Percentiles rank a stretch among this genome's conserved stretches.
Evolutionary conservation across 192 early-diverging fungal species (phyloP).

Genomic region (Linderina pennispora): DNA sequence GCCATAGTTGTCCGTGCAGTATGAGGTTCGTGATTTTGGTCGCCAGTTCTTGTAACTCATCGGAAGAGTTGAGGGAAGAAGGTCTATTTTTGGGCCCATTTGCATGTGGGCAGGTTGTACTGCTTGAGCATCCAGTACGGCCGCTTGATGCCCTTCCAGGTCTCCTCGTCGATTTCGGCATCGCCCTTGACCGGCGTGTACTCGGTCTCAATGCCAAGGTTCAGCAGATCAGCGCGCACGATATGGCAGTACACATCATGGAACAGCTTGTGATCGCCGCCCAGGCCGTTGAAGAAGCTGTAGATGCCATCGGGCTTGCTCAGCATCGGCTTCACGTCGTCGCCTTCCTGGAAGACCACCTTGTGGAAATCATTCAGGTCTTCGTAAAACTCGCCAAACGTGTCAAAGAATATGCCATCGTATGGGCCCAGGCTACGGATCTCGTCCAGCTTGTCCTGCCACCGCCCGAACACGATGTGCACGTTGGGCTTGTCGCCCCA

Average conservation of each 20-base stretch:
- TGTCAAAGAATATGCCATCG: slow-evolving; percentile 95
- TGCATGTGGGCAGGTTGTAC: slow-evolving; percentile 45
- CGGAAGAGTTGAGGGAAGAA: too few species aligned
- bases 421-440: slow-evolving; percentile 57
- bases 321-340: slow-evolving; percentile 55
- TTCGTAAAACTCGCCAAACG: slow-evolving; percentile 91
- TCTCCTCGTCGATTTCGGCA: slow-evolving; percentile 68
- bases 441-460: slow-evolving; percentile 81
- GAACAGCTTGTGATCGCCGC: slow-evolving; percentile 91
- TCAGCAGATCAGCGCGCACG: slow-evolving; percentile 72
- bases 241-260: slow-evolving; percentile 92
- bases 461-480: slow-evolving; percentile 80
- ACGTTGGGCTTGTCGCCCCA: slow-evolving; percentile 86
- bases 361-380: slow-evolving; percentile 70
- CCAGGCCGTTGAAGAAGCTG: slow-evolving; percentile 93
- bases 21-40: neutral
- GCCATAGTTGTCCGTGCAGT: neutral
- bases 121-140: slow-evolving; percentile 51
- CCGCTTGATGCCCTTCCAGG: slow-evolving; percentile 83
- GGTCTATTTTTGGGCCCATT: slow-evolving; percentile 13
- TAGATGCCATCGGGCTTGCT: slow-evolving; percentile 73
- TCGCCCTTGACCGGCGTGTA: slow-evolving; percentile 71
- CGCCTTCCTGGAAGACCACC: slow-evolving; percentile 33
- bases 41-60: too few species aligned
- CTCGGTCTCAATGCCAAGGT: slow-evolving; percentile 71